These are phyloP conservation scores for Backusella australiensis DNA, from an alignment of 192 early-diverging fungal genomes.

Conservation along the genomic window DNA sequence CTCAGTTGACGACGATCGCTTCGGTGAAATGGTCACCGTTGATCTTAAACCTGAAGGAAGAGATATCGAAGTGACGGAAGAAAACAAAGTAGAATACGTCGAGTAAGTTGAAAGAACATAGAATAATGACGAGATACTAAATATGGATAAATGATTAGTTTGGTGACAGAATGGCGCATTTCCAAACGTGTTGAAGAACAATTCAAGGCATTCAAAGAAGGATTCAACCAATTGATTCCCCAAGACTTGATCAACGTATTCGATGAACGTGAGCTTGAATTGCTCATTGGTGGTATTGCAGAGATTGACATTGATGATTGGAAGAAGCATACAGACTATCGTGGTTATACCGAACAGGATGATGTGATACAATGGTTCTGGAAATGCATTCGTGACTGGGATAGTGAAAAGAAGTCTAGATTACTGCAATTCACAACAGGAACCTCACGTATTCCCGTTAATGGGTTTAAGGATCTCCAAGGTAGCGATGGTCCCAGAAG, in stretches of 20 bases:
- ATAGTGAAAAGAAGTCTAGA: slow-evolving; percentile 91
- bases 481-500: slow-evolving; percentile 93
- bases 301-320: slow-evolving; percentile 98
- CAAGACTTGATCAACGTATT: slow-evolving; percentile 93
- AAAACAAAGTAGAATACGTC: slow-evolving; percentile 96
- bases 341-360: slow-evolving; percentile 96
- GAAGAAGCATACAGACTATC: slow-evolving; percentile 98
- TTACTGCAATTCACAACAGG: slow-evolving; percentile 97
- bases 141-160: slow-evolving; percentile 16
- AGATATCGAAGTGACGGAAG: slow-evolving; percentile 93
- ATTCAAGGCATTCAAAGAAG: slow-evolving; percentile 91
- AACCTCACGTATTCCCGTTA: slow-evolving; percentile 96
- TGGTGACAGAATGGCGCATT: slow-evolving; percentile 88
- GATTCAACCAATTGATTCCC: slow-evolving; percentile 96
- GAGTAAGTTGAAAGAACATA: slow-evolving; percentile 41
- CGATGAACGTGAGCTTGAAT: slow-evolving; percentile 95
- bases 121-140: too few relatives aligned
- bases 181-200: slow-evolving; percentile 92
- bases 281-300: slow-evolving; percentile 94
- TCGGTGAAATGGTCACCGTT: slow-evolving; percentile 84
- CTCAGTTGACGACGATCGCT: slow-evolving; percentile 91
- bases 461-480: slow-evolving; percentile 98
- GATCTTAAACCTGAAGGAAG: slow-evolving; percentile 87
- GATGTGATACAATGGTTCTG: slow-evolving; percentile 97
- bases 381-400: slow-evolving; percentile 86